A percentile compares a stretch with the other conserved stretches of the same genome.
phyloP scores from a whole-genome alignment of 2,329 filamentous ascomycete genomes.

The Pyrenophora tritici-repentis region DNA sequence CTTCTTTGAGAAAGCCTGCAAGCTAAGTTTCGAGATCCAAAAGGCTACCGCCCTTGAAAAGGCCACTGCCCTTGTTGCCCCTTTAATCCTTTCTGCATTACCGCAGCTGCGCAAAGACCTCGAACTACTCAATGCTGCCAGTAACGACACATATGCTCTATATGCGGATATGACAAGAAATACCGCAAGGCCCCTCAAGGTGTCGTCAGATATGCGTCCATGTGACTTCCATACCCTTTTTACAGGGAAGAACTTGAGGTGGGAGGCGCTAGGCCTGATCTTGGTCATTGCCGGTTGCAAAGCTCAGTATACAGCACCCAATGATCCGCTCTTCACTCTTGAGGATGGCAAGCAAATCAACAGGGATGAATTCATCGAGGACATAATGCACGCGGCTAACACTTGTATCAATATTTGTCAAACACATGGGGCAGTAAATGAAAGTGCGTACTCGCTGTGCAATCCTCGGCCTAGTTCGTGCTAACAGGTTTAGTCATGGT shows the following conservation, averaged over 20 bases:
- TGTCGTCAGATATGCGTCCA: constrained; percentile 37
- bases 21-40: constrained; percentile 35
- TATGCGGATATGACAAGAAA: constrained; percentile 43
- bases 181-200: constrained; percentile 37
- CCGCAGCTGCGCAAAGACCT: constrained; percentile 40
- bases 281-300: constrained; percentile 35
- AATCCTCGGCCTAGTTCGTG: background rate
- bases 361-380: constrained; percentile 40
- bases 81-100: constrained; percentile 37
- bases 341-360: constrained; percentile 38
- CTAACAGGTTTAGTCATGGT: constrained; percentile 32
- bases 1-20: constrained; percentile 36
- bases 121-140: constrained; percentile 26
- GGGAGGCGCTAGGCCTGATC: constrained; percentile 42
- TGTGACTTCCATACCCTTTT: constrained; percentile 42
- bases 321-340: constrained; percentile 38
- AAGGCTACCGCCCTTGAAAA: constrained; percentile 29
- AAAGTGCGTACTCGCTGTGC: constrained; percentile 15
- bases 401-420: constrained; percentile 45
- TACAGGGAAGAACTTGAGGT: constrained; percentile 42
- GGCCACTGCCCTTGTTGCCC: constrained; percentile 32
- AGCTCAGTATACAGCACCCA: constrained; percentile 38
- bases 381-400: constrained; percentile 43
- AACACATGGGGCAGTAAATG: constrained; percentile 43
- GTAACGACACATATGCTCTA: constrained; percentile 24